phyloP scores from a whole-genome alignment of 73 alveolate species.

The Tetrahymena thermophila region DNA sequence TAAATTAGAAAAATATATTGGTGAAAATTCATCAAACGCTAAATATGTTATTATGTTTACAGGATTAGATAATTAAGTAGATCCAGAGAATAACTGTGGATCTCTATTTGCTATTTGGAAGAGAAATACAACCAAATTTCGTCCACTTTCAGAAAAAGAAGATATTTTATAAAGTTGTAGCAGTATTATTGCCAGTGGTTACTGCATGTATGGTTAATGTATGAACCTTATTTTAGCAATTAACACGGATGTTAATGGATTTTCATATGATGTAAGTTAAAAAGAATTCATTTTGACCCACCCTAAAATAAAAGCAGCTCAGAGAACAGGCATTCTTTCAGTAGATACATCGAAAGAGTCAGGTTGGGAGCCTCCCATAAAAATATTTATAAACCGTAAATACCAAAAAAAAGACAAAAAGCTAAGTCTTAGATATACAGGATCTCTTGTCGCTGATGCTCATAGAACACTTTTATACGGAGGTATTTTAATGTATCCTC shows the following conservation, averaged over 20 bases:
- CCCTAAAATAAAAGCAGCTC: not conserved
- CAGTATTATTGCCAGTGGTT: not conserved
- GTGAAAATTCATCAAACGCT: not conserved
- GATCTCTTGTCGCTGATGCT: not conserved
- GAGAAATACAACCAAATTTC: not conserved
- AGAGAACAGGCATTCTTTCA: not conserved
- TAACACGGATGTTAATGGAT: not conserved
- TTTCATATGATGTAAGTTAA: not conserved
- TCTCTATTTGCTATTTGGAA: not conserved
- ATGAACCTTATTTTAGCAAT: not conserved
- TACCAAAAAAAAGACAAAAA: not conserved
- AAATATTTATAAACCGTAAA: not conserved
- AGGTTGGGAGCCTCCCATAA: not conserved
- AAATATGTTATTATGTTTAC: not conserved
- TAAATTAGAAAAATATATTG: not conserved
- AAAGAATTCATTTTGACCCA: not conserved
- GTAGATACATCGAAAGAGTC: not conserved
- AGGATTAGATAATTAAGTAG: not conserved
- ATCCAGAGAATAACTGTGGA: not conserved
- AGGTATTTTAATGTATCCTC: not conserved
- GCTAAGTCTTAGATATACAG: not conserved
- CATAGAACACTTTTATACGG: not conserved
- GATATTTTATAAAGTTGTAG: not conserved
- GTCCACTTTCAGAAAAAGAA: not conserved
- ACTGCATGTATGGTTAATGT: not conserved